Evolutionary conservation across 1,284 basidiomycete genomes (phyloP).

Genomic region (Uromyces viciae-fabae): DNA sequence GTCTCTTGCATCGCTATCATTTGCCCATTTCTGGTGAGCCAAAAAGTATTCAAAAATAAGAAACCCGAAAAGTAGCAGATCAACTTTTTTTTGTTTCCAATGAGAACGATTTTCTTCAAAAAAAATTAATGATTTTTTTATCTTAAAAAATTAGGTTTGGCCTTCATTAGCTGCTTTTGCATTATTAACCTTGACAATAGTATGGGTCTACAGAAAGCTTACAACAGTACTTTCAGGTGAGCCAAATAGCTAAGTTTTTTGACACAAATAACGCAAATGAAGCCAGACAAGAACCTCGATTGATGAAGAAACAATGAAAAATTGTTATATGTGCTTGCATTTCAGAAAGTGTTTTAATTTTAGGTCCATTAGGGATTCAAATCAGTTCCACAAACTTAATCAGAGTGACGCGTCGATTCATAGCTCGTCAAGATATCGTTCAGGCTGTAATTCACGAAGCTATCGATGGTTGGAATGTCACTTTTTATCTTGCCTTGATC

Average conservation of each 20-base stretch:
- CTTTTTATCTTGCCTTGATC: slow-evolving; percentile 35
- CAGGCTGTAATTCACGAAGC: slow-evolving; percentile 43
- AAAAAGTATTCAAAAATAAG: background rate
- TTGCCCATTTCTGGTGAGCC: background rate
- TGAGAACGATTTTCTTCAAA: background rate
- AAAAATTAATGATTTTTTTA: background rate
- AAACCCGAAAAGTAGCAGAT: background rate
- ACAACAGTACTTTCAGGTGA: slow-evolving; percentile 23
- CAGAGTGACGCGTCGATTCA: background rate
- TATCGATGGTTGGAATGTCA: slow-evolving; percentile 36
- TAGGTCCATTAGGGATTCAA: slow-evolving; percentile 35
- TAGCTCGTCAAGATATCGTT: slow-evolving; percentile 21
- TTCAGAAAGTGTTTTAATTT: slow-evolving; percentile 24
- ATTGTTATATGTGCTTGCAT: background rate
- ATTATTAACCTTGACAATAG: background rate
- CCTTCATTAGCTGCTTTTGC: background rate
- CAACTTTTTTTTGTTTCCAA: background rate
- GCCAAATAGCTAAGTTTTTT: background rate
- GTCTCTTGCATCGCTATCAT: background rate
- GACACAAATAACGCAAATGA: background rate
- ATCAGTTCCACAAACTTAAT: slow-evolving; percentile 18
- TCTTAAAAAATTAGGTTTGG: slow-evolving; percentile 9
- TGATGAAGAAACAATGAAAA: background rate
- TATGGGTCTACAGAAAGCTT: slow-evolving; percentile 9
- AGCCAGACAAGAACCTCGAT: background rate